Evolutionary conservation across 179 eudicot species (phyloP), one percentile per base, ranked within the genome.

Genomic region (Amaranthus tricolor): DNA sequence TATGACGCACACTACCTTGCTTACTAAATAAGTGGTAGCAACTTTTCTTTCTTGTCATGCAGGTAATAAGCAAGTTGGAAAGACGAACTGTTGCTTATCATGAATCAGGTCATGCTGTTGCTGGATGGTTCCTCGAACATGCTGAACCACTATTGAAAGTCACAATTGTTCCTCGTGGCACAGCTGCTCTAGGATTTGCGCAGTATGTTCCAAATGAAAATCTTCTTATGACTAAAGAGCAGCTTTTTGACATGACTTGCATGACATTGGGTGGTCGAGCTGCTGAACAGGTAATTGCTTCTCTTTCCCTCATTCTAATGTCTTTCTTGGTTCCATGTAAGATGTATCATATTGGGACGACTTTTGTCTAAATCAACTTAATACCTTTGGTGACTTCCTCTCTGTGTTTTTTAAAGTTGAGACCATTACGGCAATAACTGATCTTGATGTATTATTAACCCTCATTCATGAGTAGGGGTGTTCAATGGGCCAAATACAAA

Each of bases 141-240:
- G 96, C 97, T 40, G 97, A 92, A 62, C 97, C 97, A 1, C 79
- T 92, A 78, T 74, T 92, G 71, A 92, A 92, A 83, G 97, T 92
- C 70, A 92, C 97, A 15, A 92, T 92, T 64, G 94, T 90, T 80
- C 97, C 97, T n/a, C 97, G 96, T 78, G 97, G 97, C 43, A 89
- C 96, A 51, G 97, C 97, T 9, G 96, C 97, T 10, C 83, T 91
- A 60, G 96, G 96, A 8, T 91, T 91, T 71, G 96, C 96, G 1
- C 96, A 91, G 69, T 91, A 91, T 81, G 93, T 91, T 70, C 96
- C 96, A 21, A 91, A 84, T 74, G 96, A 91, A 76, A 91, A 91
- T 79, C 93, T 91, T 73, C 86, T 91, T 52, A 84, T 89, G 93
- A 91, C 93, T 9, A 91, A 91, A 76, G 96, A 91, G 80, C 96